Evolutionary conservation across 164 flowering plant species (phyloP).

Genomic region (Akebia trifoliata): DNA sequence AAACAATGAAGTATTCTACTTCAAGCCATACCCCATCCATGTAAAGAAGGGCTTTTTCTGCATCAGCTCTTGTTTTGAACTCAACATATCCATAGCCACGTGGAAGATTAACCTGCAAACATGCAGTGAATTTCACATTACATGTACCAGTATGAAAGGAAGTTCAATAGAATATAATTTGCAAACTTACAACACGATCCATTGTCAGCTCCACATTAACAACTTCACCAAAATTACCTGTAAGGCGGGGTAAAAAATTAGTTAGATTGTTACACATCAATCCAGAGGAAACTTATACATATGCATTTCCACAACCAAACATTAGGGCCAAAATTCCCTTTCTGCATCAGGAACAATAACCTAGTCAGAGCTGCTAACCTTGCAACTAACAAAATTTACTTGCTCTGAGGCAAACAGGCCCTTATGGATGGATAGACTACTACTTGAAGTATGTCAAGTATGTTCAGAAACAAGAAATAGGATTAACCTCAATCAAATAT

Average conservation of each 20-base stretch:
- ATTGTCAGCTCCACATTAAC: conserved; percentile 69
- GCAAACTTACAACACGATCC: conserved; percentile 69
- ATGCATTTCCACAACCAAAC: too few species aligned
- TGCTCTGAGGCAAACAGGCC: too few species aligned
- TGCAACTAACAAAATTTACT: too few species aligned
- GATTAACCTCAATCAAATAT: too few species aligned
- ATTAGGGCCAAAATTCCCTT: too few species aligned
- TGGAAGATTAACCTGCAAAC: conserved; percentile 78
- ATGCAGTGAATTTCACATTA: background rate
- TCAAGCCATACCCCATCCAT: conserved; percentile 85
- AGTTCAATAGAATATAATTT: background rate
- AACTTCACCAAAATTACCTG: conserved; percentile 93
- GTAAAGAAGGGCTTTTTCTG: conserved; percentile 79
- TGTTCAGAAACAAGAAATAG: too few species aligned
- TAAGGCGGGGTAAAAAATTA: conserved; percentile 6
- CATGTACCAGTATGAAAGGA: background rate
- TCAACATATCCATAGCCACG: conserved; percentile 92
- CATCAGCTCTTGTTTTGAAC: conserved; percentile 81
- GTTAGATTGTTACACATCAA: background rate
- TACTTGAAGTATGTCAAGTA: too few species aligned
- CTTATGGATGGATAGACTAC: too few species aligned
- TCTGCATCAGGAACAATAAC: too few species aligned
- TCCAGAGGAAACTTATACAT: too few species aligned
- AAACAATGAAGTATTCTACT: background rate
- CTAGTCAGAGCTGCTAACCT: too few species aligned